These are phyloP conservation scores for Fusarium pseudograminearum DNA, from an alignment of 2,329 filamentous ascomycete genomes.

Conservation along the genomic window DNA sequence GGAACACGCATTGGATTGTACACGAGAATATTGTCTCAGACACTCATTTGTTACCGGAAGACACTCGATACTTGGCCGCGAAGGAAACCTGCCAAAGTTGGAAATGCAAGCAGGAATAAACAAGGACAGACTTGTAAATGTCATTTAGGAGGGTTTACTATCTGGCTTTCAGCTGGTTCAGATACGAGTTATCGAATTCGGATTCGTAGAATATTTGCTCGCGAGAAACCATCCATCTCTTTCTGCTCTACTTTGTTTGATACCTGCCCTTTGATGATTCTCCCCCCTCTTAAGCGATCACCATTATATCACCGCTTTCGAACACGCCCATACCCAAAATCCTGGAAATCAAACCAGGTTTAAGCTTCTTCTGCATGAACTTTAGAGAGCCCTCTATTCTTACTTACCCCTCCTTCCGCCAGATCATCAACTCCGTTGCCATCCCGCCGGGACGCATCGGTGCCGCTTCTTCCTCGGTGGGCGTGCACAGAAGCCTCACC, in stretches of 20 bases:
- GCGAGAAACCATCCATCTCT: not conserved
- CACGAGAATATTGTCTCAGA: conserved; percentile 19
- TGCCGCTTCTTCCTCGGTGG: not conserved
- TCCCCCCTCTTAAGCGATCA: not conserved
- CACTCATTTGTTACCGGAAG: not conserved
- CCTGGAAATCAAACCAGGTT: conserved; percentile 1
- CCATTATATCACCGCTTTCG: not conserved
- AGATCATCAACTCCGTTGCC: not conserved
- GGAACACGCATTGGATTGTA: conserved; percentile 4
- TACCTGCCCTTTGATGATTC: conserved; percentile 24
- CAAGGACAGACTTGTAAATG: not conserved
- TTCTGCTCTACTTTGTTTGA: conserved; percentile 6
- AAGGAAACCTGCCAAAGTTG: not conserved
- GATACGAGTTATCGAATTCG: conserved; percentile 3
- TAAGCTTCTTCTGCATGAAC: conserved; percentile 2
- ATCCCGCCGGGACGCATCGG: conserved; percentile 7
- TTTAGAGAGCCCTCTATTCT: not conserved
- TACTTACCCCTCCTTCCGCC: not conserved
- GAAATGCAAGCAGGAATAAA: conserved; percentile 6
- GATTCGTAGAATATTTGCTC: not conserved
- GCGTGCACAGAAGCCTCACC: not conserved
- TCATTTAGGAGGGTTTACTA: not conserved
- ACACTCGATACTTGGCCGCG: not conserved
- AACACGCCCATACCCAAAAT: conserved; percentile 2
- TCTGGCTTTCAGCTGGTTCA: conserved; percentile 6